Conservation (phyloP, 2,329 filamentous ascomycete species). For the Rutstroemia sydowiana region DNA sequence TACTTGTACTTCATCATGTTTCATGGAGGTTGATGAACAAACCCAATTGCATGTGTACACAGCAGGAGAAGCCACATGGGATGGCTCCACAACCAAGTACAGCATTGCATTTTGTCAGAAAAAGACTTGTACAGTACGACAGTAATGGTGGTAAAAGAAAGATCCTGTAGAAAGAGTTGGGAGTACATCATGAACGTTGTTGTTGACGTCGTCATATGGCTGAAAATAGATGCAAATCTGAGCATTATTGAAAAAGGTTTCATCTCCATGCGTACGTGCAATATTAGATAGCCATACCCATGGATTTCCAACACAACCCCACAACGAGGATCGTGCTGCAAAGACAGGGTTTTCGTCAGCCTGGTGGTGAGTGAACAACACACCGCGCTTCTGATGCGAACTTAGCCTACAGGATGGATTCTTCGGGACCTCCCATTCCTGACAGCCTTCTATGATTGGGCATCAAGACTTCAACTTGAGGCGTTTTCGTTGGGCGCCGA, state of each 20-base stretch:
- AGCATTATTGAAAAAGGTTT: conserved; percentile 6
- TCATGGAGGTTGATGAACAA: background rate
- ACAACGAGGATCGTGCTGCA: conserved; percentile 18
- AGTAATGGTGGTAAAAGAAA: background rate
- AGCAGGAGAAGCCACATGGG: conserved; percentile 3
- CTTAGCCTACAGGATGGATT: conserved; percentile 9
- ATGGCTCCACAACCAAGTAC: conserved; percentile 1
- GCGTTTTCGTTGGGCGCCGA: conserved; percentile 26
- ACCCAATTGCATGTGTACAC: conserved; percentile 1
- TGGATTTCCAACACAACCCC: conserved; percentile 13
- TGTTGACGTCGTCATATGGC: conserved; percentile 3
- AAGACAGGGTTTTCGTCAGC: conserved; percentile 21
- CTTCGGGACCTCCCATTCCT: conserved; percentile 13
- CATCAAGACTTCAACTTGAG: conserved; percentile 21
- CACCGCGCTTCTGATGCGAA: conserved; percentile 23
- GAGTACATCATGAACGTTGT: conserved; percentile 1
- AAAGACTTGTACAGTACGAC: background rate
- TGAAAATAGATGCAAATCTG: conserved; percentile 1
- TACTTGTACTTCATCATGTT: background rate
- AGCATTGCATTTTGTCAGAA: background rate
- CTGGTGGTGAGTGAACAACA: conserved; percentile 22
- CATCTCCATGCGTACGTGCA: background rate
- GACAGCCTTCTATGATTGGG: conserved; percentile 26
- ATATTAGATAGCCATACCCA: conserved; percentile 8
- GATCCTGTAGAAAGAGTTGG: background rate